Conservation (phyloP, 495 filamentous ascomycete genomes). For the Aspergillus cavernicola region DNA sequence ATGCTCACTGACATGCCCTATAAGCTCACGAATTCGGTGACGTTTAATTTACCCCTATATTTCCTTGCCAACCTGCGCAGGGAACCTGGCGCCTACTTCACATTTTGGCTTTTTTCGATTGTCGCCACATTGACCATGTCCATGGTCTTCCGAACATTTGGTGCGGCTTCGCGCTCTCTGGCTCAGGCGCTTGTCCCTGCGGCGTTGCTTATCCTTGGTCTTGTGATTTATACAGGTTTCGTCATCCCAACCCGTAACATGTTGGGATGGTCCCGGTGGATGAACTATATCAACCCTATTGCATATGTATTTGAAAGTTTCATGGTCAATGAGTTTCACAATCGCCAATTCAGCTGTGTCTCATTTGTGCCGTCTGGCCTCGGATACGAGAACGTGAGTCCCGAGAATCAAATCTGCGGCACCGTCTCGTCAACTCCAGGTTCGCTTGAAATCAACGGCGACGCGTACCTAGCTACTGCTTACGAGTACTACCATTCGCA, state of each 20-base stretch:
- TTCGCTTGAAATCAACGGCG: conserved; percentile 40
- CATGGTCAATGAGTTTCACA: conserved; percentile 60
- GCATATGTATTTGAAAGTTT: conserved; percentile 47
- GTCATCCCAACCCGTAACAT: conserved; percentile 46
- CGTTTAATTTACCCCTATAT: conserved; percentile 58
- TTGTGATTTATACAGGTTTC: conserved; percentile 52
- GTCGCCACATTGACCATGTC: conserved; percentile 58
- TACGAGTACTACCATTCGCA: conserved; percentile 58
- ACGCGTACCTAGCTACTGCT: conserved; percentile 41
- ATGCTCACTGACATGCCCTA: conserved; percentile 60
- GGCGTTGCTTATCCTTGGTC: conserved; percentile 46
- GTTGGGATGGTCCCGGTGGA: conserved; percentile 54
- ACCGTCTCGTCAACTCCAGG: conserved; percentile 52
- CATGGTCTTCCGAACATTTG: conserved; percentile 51
- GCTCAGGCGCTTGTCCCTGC: conserved; percentile 41
- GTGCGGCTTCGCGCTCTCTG: conserved; percentile 42
- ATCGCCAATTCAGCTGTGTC: conserved; percentile 49
- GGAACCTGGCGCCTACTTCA: conserved; percentile 51
- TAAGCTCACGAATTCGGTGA: conserved; percentile 47
- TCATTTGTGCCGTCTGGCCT: conserved; percentile 41
- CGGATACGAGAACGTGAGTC: conserved; percentile 17
- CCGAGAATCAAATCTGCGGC: conserved; percentile 41
- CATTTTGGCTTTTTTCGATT: conserved; percentile 55
- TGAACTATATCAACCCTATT: conserved; percentile 49
- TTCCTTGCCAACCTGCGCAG: conserved; percentile 56